Evolutionary conservation across 2,329 filamentous ascomycete genomes (phyloP).

Genomic region (Emmonsiellopsis sp.): DNA sequence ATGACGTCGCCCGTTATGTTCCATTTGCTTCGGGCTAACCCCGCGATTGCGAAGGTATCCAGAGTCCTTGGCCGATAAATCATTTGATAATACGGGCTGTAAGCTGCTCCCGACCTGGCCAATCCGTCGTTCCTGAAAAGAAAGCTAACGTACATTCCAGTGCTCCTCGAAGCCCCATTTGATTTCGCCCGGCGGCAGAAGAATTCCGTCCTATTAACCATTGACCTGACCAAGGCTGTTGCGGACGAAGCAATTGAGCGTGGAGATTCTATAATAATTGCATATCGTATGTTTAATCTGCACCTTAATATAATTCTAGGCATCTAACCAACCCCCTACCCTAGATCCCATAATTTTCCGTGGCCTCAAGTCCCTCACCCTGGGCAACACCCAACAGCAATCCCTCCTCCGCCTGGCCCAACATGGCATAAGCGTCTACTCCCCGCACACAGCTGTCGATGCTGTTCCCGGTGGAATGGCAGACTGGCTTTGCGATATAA

Average conservation of each 20-base stretch:
- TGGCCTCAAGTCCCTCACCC: slow-evolving; percentile 77
- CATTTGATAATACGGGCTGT: slow-evolving; percentile 93
- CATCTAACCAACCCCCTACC: not conserved
- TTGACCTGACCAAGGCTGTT: slow-evolving; percentile 82
- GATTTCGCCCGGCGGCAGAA: slow-evolving; percentile 46
- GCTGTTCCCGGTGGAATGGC: slow-evolving; percentile 76
- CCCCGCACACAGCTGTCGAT: slow-evolving; percentile 90
- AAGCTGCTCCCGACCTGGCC: slow-evolving; percentile 13
- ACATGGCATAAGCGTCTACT: slow-evolving; percentile 88
- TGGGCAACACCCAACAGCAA: slow-evolving; percentile 75
- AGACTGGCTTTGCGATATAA: slow-evolving; percentile 85
- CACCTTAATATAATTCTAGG: not conserved
- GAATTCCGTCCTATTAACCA: slow-evolving; percentile 68
- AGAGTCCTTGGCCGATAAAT: slow-evolving; percentile 74
- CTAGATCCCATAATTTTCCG: slow-evolving; percentile 94
- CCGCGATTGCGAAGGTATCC: slow-evolving; percentile 57
- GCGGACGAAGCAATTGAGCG: slow-evolving; percentile 79
- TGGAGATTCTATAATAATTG: slow-evolving; percentile 68
- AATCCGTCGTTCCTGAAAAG: not conserved
- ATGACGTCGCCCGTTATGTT: slow-evolving; percentile 1
- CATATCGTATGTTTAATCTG: slow-evolving; percentile 61
- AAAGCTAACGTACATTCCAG: slow-evolving; percentile 25
- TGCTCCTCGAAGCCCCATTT: slow-evolving; percentile 61
- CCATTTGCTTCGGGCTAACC: slow-evolving; percentile 1
- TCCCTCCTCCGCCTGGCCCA: slow-evolving; percentile 73